Percentiles rank a stretch among this genome's conserved stretches.
These are phyloP conservation scores for Ilyonectria sp. DNA, from an alignment of 2,329 filamentous ascomycete genomes.

Conservation along the genomic window DNA sequence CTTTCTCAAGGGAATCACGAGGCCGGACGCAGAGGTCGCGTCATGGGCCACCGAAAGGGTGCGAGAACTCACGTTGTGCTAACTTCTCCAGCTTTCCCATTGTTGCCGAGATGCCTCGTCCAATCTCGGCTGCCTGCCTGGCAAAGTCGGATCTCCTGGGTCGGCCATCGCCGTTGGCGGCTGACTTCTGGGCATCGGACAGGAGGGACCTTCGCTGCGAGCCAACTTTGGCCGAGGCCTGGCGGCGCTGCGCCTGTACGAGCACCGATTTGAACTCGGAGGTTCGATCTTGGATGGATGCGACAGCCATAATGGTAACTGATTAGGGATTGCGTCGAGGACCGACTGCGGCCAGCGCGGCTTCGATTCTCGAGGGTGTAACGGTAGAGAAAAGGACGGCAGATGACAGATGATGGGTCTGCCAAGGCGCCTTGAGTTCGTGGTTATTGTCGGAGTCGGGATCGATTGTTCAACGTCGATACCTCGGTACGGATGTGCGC, in stretches of 20 bases:
- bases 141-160: constrained; percentile 91
- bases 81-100: constrained; percentile 97
- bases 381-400: constrained; percentile 11
- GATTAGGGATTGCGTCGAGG: constrained; percentile 37
- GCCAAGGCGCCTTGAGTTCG: constrained; percentile 7
- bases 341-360: constrained; percentile 55
- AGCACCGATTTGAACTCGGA: constrained; percentile 95
- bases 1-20: neutral
- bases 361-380: constrained; percentile 41
- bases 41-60: neutral
- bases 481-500: neutral
- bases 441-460: neutral
- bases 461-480: constrained; percentile 11
- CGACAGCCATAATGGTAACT: constrained; percentile 68
- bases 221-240: constrained; percentile 82
- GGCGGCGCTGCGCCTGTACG: constrained; percentile 84
- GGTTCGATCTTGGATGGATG: constrained; percentile 96
- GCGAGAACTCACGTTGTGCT: constrained; percentile 76
- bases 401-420: constrained; percentile 4
- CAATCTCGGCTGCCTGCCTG: constrained; percentile 90
- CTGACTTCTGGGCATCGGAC: constrained; percentile 79
- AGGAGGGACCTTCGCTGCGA: constrained; percentile 87
- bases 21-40: neutral
- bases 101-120: constrained; percentile 89
- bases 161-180: constrained; percentile 67